phyloP scores from a whole-genome alignment of 257 asterid species.

The Fraxinus pennsylvanica region DNA sequence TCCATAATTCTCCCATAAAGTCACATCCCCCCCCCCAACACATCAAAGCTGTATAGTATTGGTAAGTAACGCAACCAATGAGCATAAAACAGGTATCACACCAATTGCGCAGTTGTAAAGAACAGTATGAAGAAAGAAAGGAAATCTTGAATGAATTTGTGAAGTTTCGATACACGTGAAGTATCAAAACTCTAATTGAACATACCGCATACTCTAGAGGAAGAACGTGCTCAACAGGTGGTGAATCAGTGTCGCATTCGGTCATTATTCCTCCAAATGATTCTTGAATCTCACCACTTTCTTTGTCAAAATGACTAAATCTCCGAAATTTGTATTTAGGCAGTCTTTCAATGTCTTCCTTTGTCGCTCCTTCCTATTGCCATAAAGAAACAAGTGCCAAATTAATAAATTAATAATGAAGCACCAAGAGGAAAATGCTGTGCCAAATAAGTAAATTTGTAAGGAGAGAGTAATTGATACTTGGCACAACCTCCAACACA shows the following conservation, averaged over 20 bases:
- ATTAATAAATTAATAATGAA: background rate
- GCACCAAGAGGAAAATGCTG: background rate
- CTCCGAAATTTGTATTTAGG: conserved; percentile 76
- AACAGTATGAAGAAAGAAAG: background rate
- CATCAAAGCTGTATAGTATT: no score
- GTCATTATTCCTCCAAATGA: conserved; percentile 94
- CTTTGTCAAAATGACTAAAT: conserved; percentile 84
- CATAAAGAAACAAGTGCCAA: conserved; percentile 14
- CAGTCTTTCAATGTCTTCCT: conserved; percentile 86
- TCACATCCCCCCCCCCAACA: no score
- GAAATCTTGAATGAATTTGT: background rate
- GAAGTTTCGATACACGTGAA: background rate
- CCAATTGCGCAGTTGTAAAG: background rate
- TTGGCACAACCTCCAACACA: background rate
- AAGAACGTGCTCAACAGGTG: conserved; percentile 83
- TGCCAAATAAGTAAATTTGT: background rate
- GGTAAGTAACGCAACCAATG: background rate
- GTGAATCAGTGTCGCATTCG: conserved; percentile 74
- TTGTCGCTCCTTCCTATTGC: conserved; percentile 95
- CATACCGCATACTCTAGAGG: conserved; percentile 88
- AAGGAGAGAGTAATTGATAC: background rate
- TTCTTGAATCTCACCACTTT: conserved; percentile 87
- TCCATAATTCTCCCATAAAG: background rate
- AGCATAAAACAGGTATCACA: background rate
- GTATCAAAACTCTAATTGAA: conserved; percentile 11